phyloP scores from a whole-genome alignment of 2,329 filamentous ascomycete species.

The Fusarium sp. region DNA sequence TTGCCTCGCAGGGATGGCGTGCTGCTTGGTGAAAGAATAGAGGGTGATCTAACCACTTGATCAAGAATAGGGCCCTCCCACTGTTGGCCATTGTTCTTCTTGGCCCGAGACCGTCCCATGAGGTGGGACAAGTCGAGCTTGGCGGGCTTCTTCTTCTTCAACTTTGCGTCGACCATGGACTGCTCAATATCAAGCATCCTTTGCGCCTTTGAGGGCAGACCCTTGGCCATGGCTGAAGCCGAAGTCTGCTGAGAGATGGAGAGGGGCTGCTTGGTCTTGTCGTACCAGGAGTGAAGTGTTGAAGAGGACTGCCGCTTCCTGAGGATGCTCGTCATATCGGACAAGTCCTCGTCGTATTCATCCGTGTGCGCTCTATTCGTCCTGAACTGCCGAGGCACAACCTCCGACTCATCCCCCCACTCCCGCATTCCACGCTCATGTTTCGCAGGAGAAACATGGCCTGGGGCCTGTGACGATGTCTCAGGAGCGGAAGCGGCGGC shows the following conservation, averaged over 20 bases:
- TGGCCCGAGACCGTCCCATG: slow-evolving; percentile 47
- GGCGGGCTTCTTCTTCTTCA: slow-evolving; percentile 55
- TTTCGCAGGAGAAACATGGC: slow-evolving; percentile 3
- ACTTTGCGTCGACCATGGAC: slow-evolving; percentile 36
- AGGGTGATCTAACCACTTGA: slow-evolving; percentile 54
- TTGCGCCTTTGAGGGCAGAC: slow-evolving; percentile 58
- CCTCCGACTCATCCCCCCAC: slow-evolving; percentile 43
- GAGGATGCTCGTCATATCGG: slow-evolving; percentile 55
- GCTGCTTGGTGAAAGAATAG: slow-evolving; percentile 52
- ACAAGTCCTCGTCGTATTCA: slow-evolving; percentile 45
- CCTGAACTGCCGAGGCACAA: slow-evolving; percentile 40
- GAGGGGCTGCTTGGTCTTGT: slow-evolving; percentile 63
- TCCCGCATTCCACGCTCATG: slow-evolving; percentile 30
- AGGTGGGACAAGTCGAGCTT: slow-evolving; percentile 60
- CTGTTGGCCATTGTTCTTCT: slow-evolving; percentile 47
- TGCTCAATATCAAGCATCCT: slow-evolving; percentile 58
- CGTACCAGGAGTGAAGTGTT: slow-evolving; percentile 66
- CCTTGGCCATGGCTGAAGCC: slow-evolving; percentile 66
- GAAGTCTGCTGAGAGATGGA: slow-evolving; percentile 68
- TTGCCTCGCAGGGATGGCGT: slow-evolving; percentile 43
- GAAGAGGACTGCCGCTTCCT: slow-evolving; percentile 62
- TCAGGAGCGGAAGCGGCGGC: slow-evolving; percentile 22
- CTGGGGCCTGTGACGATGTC: slow-evolving; percentile 17
- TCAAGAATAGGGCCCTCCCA: slow-evolving; percentile 49
- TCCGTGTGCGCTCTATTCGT: slow-evolving; percentile 27